Evolutionary conservation across 2,329 filamentous ascomycete species (phyloP).

Genomic region (Aspergillus ibericus): DNA sequence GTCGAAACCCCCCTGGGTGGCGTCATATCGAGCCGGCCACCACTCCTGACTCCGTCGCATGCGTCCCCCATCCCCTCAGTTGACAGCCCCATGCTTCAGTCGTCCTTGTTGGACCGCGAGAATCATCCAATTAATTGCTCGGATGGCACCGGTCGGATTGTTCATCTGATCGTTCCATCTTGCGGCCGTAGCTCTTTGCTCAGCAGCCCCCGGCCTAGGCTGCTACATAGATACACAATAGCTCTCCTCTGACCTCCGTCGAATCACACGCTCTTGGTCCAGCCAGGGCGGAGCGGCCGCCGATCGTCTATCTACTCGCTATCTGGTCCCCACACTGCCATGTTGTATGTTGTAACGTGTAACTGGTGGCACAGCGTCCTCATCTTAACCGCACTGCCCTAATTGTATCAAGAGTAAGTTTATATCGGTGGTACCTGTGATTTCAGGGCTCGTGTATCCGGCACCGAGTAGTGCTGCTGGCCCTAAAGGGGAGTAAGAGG

Average conservation of each 20-base stretch:
- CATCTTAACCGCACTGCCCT: not conserved
- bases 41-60: conserved; percentile 1
- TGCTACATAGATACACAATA: not conserved
- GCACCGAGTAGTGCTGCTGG: too few species aligned
- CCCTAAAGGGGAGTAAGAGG: too few species aligned
- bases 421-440: too few species aligned
- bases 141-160: conserved; percentile 8
- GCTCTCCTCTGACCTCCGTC: not conserved
- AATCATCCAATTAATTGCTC: not conserved
- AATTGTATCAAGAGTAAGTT: not conserved
- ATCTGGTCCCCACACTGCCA: conserved; percentile 3
- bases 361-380: not conserved
- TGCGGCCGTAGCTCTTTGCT: not conserved
- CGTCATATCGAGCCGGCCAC: conserved; percentile 5
- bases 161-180: conserved; percentile 12
- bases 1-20: conserved; percentile 7
- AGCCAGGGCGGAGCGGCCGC: conserved; percentile 5
- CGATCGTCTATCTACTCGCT: conserved; percentile 5
- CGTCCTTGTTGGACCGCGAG: not conserved
- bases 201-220: not conserved
- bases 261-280: conserved; percentile 10
- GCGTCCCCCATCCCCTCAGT: not conserved
- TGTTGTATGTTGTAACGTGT: not conserved
- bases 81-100: not conserved
- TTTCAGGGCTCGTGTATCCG: too few species aligned